A percentile compares a stretch with the other conserved stretches of the same genome.
phyloP scores from a whole-genome alignment of 179 eudicot genomes.

The Beta corolliflora region DNA sequence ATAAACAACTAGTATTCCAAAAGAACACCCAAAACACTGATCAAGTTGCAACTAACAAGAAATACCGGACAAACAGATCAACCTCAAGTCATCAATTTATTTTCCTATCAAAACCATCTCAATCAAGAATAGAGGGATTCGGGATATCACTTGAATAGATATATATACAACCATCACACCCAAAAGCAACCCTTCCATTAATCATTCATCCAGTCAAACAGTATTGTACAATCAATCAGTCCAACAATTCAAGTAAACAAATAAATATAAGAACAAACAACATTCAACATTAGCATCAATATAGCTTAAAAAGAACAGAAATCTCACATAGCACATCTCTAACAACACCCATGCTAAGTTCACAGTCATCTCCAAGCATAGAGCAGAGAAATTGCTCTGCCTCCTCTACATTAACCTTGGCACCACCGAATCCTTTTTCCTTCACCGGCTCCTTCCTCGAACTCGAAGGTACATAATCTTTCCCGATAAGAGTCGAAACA shows the following conservation, averaged over 20 bases:
- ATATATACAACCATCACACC: neutral
- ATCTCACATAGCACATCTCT: constrained; percentile 82
- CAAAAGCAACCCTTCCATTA: neutral
- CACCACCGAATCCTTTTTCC: constrained; percentile 33
- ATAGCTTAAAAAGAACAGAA: constrained; percentile 4
- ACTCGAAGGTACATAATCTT: constrained; percentile 57
- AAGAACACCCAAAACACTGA: neutral
- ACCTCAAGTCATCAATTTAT: neutral
- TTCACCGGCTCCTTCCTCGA: constrained; percentile 44
- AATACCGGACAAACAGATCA: neutral
- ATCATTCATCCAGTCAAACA: neutral
- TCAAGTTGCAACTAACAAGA: neutral
- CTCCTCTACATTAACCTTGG: constrained; percentile 48
- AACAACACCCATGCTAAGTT: constrained; percentile 75
- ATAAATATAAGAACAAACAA: neutral
- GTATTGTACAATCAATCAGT: neutral
- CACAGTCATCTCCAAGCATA: constrained; percentile 79
- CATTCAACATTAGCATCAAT: neutral
- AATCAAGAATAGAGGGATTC: constrained; percentile 2
- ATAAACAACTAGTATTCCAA: too few species aligned
- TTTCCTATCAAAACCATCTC: neutral
- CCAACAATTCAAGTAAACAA: neutral
- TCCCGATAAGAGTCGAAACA: constrained; percentile 64
- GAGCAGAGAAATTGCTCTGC: constrained; percentile 78
- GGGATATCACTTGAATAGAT: neutral